These are phyloP conservation scores for Chaetoceros muelleri DNA, from an alignment of 108 stramenopile genomes.

Conservation along the genomic window DNA sequence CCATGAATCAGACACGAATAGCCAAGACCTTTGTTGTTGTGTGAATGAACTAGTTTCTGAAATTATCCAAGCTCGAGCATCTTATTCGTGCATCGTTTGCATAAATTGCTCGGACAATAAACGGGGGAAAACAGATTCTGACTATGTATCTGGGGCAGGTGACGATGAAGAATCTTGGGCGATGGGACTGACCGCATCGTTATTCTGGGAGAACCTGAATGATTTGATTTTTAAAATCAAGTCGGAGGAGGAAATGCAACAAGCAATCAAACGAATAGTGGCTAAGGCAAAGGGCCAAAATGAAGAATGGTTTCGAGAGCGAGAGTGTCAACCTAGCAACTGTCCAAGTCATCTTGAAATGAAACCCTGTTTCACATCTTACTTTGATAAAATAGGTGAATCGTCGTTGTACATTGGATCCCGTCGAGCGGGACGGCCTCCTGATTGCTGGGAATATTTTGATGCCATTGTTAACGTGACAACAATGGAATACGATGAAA, in stretches of 20 bases:
- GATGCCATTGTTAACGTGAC: constrained; percentile 73
- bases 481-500: constrained; percentile 44
- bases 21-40: background rate
- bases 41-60: background rate
- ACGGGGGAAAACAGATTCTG: background rate
- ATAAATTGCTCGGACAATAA: constrained; percentile 31
- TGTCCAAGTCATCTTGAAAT: too few relatives aligned
- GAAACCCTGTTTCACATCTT: too few relatives aligned
- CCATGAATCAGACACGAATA: constrained; percentile 4
- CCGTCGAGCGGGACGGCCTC: constrained; percentile 52
- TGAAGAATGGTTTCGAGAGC: background rate
- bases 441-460: constrained; percentile 55
- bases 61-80: background rate
- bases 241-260: constrained; percentile 30
- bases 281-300: background rate
- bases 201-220: constrained; percentile 46
- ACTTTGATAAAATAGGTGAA: constrained; percentile 34
- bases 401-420: constrained; percentile 53
- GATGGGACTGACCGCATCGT: constrained; percentile 30
- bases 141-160: background rate
- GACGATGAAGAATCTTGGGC: constrained; percentile 75
- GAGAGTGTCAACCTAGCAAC: background rate
- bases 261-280: constrained; percentile 24
- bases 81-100: constrained; percentile 33
- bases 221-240: background rate